Conservation (phyloP, 768 basidiomycete species). For the Auricularia heimuer region DNA sequence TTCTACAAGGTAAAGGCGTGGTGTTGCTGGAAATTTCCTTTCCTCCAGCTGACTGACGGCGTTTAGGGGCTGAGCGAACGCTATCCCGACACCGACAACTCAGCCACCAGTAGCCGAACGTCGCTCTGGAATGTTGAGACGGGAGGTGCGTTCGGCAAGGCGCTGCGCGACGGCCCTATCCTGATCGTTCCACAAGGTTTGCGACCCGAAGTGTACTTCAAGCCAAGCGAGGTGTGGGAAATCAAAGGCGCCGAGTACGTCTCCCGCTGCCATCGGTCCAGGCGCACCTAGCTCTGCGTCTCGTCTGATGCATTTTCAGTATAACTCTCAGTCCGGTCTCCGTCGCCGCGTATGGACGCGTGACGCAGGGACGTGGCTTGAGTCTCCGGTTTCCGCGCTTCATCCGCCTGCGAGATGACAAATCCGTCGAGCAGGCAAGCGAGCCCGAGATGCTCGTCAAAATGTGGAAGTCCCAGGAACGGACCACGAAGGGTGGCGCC, state of each 20-base stretch:
- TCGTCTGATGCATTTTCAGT: slow-evolving; percentile 26
- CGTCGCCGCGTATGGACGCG: slow-evolving; percentile 57
- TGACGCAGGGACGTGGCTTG: slow-evolving; percentile 53
- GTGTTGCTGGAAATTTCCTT: background rate
- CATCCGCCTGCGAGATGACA: slow-evolving; percentile 64
- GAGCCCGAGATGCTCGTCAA: slow-evolving; percentile 58
- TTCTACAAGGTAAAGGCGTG: slow-evolving; percentile 58
- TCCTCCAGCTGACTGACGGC: background rate
- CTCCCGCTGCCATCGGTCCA: background rate
- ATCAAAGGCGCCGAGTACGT: slow-evolving; percentile 60
- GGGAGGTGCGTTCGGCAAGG: slow-evolving; percentile 39
- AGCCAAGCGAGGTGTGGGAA: slow-evolving; percentile 79
- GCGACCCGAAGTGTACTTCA: slow-evolving; percentile 58
- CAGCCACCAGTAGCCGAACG: slow-evolving; percentile 41
- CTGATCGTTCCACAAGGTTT: slow-evolving; percentile 33
- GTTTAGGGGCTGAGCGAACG: slow-evolving; percentile 48
- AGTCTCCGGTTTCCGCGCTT: slow-evolving; percentile 87
- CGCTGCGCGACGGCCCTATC: background rate
- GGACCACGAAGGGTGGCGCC: slow-evolving; percentile 27
- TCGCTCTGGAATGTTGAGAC: slow-evolving; percentile 52
- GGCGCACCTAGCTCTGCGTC: background rate
- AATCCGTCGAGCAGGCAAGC: slow-evolving; percentile 60
- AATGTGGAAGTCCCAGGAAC: slow-evolving; percentile 59
- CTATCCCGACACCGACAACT: slow-evolving; percentile 54
- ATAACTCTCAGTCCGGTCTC: slow-evolving; percentile 83